A percentile compares a stretch with the other conserved stretches of the same genome.
These are phyloP conservation scores for Trametes sp. DNA, from an alignment of 1,284 basidiomycete species.

Conservation along the genomic window DNA sequence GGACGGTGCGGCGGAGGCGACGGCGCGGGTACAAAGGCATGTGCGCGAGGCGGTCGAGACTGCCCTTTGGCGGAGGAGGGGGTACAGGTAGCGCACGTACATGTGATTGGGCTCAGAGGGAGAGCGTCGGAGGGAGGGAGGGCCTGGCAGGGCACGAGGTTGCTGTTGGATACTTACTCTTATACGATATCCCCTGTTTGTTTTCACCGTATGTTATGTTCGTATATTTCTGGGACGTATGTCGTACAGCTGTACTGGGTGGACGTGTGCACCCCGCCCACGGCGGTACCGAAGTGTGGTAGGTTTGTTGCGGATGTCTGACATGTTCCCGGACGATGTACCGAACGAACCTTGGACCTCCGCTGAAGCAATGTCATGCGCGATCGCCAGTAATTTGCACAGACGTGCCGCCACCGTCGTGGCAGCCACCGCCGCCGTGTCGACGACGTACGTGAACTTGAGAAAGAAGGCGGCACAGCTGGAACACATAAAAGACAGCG, in stretches of 20 bases:
- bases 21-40: neutral
- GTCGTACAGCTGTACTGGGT: neutral
- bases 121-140: neutral
- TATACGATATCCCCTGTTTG: slow-evolving; percentile 14
- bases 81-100: slow-evolving; percentile 8
- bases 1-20: neutral
- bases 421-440: no score
- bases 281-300: neutral
- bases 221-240: slow-evolving; percentile 2
- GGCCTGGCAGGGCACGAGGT: no score
- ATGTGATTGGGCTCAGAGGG: neutral
- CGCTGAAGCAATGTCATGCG: no score
- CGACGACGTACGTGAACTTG: no score
- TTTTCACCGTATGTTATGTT: slow-evolving; percentile 1
- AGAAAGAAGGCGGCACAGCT: no score
- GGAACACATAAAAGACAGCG: no score
- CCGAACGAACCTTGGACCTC: no score
- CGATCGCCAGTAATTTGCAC: no score
- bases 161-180: neutral
- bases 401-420: no score
- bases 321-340: neutral
- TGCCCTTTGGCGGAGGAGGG: slow-evolving; percentile 12
- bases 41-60: slow-evolving; percentile 14
- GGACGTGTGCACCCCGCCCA: neutral
- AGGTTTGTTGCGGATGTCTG: neutral